Percentiles rank a stretch among this genome's conserved stretches.
Conservation (phyloP, 2,329 filamentous ascomycete species). For the Aspergillus sp. region DNA sequence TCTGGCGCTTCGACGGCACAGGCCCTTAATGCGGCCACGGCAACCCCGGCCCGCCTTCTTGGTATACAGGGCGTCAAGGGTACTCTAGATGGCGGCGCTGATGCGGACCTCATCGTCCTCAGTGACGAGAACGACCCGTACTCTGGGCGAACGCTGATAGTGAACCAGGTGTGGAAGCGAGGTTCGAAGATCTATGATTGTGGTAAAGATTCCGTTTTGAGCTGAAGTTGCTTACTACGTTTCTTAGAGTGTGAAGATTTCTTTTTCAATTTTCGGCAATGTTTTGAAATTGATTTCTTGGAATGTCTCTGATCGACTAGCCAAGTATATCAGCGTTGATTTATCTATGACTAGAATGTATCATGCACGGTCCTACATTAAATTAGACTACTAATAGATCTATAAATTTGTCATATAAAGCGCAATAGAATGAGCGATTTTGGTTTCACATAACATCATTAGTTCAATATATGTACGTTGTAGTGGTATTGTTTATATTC, state of each 20-base stretch:
- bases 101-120: constrained; percentile 44
- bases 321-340: background rate
- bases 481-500: background rate
- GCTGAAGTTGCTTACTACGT: background rate
- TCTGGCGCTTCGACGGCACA: constrained; percentile 39
- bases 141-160: constrained; percentile 33
- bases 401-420: background rate
- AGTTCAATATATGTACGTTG: no score
- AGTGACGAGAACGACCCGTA: constrained; percentile 33
- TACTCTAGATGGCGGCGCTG: constrained; percentile 38
- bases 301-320: background rate
- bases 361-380: background rate
- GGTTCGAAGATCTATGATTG: constrained; percentile 41
- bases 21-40: constrained; percentile 41
- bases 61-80: constrained; percentile 42
- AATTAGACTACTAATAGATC: background rate
- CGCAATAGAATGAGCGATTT: background rate
- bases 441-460: background rate
- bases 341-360: background rate
- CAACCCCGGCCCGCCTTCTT: constrained; percentile 40
- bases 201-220: constrained; percentile 24
- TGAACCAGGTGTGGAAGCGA: constrained; percentile 47
- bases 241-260: background rate
- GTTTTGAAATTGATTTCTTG: background rate
- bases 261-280: background rate